Percentiles rank a stretch among this genome's conserved stretches.
Conservation (phyloP, 176 grass and related monocot species). For the Sorghum bicolor region Sorghum_bicolor_NCBIv3 NC_012878.2:3877501-3878000, state of each 20-base stretch:
- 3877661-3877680: background rate
- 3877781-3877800: constrained; percentile 94
- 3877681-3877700: constrained; percentile 9
- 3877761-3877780: constrained; percentile 80
- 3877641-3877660: background rate
- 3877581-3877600: background rate
- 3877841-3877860: constrained; percentile 85
- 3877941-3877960: background rate
- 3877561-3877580: background rate
- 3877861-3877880: constrained; percentile 54
- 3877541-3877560: background rate
- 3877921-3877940: constrained; percentile 1
- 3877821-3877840: constrained; percentile 93
- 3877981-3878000: background rate
- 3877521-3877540: background rate
- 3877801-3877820: constrained; percentile 90
- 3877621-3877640: constrained; percentile 6
- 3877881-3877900: constrained; percentile 45
- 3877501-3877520: background rate
- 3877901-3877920: background rate
- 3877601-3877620: background rate
- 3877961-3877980: background rate
- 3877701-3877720: constrained; percentile 22
- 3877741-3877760: constrained; percentile 23
- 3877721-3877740: background rate